Conservation (phyloP, 306 rosid species). For the Lotus japonicus region DNA sequence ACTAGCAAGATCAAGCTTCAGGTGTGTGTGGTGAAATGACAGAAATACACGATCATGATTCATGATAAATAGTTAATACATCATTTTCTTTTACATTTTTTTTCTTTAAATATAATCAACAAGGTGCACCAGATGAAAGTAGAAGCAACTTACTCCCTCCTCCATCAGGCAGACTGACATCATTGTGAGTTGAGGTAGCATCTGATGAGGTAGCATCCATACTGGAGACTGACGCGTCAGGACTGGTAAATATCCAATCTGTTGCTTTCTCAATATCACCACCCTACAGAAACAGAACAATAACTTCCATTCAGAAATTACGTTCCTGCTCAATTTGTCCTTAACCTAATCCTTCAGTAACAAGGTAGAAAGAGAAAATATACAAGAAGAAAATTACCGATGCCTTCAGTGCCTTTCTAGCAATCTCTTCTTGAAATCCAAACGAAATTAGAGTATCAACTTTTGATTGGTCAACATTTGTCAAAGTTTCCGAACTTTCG, state of each 20-base stretch:
- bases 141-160: slow-evolving; percentile 81
- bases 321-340: not conserved
- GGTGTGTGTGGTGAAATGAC: not conserved
- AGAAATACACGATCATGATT: not conserved
- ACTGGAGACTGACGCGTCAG: slow-evolving; percentile 55
- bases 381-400: slow-evolving; percentile 45
- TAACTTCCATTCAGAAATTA: not conserved
- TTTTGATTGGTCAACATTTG: slow-evolving; percentile 62
- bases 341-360: not conserved
- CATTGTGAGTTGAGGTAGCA: slow-evolving; percentile 26
- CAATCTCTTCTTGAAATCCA: slow-evolving; percentile 85
- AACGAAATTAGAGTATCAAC: slow-evolving; percentile 78
- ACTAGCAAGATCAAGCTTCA: not conserved
- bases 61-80: not conserved
- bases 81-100: not conserved
- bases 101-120: not conserved
- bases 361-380: not conserved
- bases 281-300: slow-evolving; percentile 44
- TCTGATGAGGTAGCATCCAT: slow-evolving; percentile 65
- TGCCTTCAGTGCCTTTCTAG: slow-evolving; percentile 74
- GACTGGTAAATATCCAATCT: slow-evolving; percentile 95
- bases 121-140: not conserved
- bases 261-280: slow-evolving; percentile 97
- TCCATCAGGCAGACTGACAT: slow-evolving; percentile 66
- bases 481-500: slow-evolving; percentile 32